Evolutionary conservation across 306 rosid species (phyloP).

Genomic region (Prunus dulcis): DNA sequence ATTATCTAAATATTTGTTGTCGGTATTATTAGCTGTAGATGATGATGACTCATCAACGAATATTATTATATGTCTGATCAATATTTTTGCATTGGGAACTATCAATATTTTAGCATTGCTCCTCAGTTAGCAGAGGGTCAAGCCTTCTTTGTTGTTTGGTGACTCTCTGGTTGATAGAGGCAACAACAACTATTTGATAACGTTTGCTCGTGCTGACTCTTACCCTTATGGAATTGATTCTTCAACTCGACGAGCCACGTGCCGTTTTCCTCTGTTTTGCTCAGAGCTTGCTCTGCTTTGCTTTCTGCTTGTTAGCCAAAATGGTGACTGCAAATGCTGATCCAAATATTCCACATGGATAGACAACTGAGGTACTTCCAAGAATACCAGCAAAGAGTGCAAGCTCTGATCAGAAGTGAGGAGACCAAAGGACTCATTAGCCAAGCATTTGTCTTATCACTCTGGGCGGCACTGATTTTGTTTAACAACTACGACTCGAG

Average conservation of each 20-base stretch:
- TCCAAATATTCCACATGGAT: constrained; percentile 60
- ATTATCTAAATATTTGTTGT: too few species aligned
- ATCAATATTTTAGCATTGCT: constrained; percentile 8
- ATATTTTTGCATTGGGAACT: background rate
- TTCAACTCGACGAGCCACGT: constrained; percentile 51
- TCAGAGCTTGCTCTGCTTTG: too few species aligned
- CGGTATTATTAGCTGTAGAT: too few species aligned
- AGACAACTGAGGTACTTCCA: constrained; percentile 53
- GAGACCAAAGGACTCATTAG: constrained; percentile 36
- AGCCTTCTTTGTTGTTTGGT: constrained; percentile 66
- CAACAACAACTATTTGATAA: constrained; percentile 56
- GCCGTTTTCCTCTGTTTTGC: constrained; percentile 32
- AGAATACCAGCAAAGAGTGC: constrained; percentile 53
- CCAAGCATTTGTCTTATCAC: constrained; percentile 57
- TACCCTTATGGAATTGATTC: constrained; percentile 71
- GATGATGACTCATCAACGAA: background rate
- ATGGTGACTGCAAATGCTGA: constrained; percentile 27
- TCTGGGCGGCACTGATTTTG: constrained; percentile 71
- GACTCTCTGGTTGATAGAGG: constrained; percentile 60
- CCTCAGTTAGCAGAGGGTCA: constrained; percentile 31
- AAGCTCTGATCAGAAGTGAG: constrained; percentile 31
- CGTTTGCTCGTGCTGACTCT: constrained; percentile 65
- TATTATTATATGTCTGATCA: background rate
- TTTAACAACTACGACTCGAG: constrained; percentile 68
- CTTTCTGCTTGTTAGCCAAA: background rate